Evolutionary conservation across 495 filamentous ascomycete genomes (phyloP), one percentile per base, ranked within the genome.

Genomic region (Xylaria acuta): DNA sequence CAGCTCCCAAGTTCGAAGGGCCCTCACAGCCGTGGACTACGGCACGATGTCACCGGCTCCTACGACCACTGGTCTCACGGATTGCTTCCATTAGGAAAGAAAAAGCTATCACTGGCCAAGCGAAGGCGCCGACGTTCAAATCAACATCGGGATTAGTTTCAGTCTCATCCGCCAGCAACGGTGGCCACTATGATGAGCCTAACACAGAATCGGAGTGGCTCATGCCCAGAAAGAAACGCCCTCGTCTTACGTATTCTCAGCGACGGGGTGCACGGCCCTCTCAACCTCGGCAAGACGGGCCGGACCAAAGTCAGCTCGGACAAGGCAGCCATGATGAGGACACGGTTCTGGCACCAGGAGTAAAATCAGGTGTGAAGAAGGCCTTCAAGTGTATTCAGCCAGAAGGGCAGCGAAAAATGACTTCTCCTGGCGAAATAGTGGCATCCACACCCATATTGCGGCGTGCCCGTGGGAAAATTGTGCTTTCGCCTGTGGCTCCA

Each of bases 21-120:
- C 25, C 63, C 49, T 63, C 66, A 63, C 76, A 82, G 58, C 80
- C 84, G 38, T 90, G 88, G 88, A 90, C 86, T 8, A 81, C 87
- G 11, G 84, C 87, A 22, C 76, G 87, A 70, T 90, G 88, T 63
- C 82, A 87, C 66, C 84, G 87, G 14, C 79, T 90, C 8, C 80
- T 90, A 30, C 83, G 88, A 38, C 87, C 87, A 20, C 76, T 90
- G 32, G 78, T 86, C 27, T 84, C 86, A 25, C 84, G 86, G 41
- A 82, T 90, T 27, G 75, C 84, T 69, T 82, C 85, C 11, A 77
- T 90, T 18, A 83, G 82, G 56, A 88, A 85, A 54, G 82, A 84
- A 22, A 38, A 64, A 14, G 51, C 16, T 49, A 70, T 54, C 2
- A 34, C 32, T 40, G 49, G 43, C 22, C 70, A 51, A 8, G 12